phyloP scores from a whole-genome alignment of 1,284 basidiomycete genomes.

The Abortiporus biennis region DNA sequence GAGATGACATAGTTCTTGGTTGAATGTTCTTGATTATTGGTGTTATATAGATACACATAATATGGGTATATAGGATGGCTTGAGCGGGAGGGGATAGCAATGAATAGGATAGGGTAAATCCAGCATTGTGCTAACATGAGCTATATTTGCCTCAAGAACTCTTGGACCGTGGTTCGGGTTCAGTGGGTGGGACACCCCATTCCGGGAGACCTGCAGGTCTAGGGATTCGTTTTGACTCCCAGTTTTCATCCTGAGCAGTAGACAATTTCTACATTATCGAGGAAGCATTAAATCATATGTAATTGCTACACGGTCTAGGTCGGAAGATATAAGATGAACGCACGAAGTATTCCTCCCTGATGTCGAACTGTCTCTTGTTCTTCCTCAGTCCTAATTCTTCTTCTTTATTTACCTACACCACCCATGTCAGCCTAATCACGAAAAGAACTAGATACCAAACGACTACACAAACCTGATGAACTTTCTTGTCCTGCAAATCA shows the following conservation, averaged over 20 bases:
- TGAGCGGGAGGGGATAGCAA: too few species aligned
- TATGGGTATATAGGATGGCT: too few species aligned
- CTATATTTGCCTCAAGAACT: too few species aligned
- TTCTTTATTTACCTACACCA: slow-evolving; percentile 65
- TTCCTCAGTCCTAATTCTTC: slow-evolving; percentile 79
- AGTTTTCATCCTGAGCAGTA: slow-evolving; percentile 59
- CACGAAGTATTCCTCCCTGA: slow-evolving; percentile 94
- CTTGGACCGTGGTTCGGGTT: too few species aligned
- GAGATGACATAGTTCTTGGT: too few species aligned
- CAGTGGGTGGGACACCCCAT: slow-evolving; percentile 88
- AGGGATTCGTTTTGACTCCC: slow-evolving; percentile 84
- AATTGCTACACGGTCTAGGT: slow-evolving; percentile 5
- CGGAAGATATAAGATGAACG: slow-evolving; percentile 29
- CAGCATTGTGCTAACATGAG: too few species aligned
- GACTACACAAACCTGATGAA: slow-evolving; percentile 51
- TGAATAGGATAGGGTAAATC: too few species aligned
- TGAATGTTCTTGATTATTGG: too few species aligned
- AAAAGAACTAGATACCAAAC: background rate
- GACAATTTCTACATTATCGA: slow-evolving; percentile 51
- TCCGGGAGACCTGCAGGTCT: slow-evolving; percentile 82
- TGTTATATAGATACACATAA: too few species aligned
- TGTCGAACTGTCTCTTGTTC: slow-evolving; percentile 84
- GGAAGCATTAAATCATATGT: slow-evolving; percentile 4
- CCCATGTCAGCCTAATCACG: background rate
- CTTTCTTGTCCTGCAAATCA: slow-evolving; percentile 80